Conservation (phyloP, 2,329 filamentous ascomycete genomes). For the Aureobasidium sp. region DNA sequence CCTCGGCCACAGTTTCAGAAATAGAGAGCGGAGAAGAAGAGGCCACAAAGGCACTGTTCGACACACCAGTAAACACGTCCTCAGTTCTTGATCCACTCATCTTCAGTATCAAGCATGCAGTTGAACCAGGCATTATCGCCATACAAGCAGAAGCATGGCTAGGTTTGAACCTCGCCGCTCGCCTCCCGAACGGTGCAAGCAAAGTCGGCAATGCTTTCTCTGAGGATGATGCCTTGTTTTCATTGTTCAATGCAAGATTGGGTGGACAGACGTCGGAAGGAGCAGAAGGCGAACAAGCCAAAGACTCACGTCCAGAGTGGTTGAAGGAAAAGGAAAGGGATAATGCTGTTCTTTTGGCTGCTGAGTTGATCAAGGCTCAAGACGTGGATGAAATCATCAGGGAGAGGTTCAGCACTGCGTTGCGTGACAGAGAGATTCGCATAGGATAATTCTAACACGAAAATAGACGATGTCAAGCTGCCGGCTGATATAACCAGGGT, state of each 20-base stretch:
- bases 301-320: conserved; percentile 8
- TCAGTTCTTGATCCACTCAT: conserved; percentile 12
- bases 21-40: background rate
- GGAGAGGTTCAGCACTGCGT: conserved; percentile 1
- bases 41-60: background rate
- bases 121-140: conserved; percentile 10
- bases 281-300: background rate
- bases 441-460: background rate
- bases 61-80: background rate
- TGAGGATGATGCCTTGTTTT: background rate
- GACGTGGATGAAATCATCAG: conserved; percentile 26
- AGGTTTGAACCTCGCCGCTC: conserved; percentile 9
- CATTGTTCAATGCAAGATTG: background rate
- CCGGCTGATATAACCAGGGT: background rate
- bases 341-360: conserved; percentile 24
- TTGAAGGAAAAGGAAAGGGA: conserved; percentile 37
- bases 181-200: background rate
- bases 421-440: background rate
- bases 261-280: conserved; percentile 25
- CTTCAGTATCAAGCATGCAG: conserved; percentile 12
- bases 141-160: conserved; percentile 17
- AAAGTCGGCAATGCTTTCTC: background rate
- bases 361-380: conserved; percentile 33
- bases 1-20: background rate
- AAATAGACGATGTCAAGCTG: too few relatives aligned